phyloP scores from a whole-genome alignment of 1,139 yeast genomes.

The Debaryomyces fabryi region DNA sequence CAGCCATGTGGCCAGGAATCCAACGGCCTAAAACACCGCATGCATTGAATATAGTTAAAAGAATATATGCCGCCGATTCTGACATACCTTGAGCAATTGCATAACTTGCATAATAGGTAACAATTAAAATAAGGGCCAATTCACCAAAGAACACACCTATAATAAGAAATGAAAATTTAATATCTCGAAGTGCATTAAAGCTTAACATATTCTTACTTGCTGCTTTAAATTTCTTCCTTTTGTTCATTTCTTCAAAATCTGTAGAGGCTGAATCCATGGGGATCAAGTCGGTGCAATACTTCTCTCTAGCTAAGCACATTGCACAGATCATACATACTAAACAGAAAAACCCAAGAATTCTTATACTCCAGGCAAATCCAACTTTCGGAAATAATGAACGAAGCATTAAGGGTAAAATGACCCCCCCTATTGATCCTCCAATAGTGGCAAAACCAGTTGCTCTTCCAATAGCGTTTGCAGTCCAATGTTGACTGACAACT shows the following conservation, averaged over 20 bases:
- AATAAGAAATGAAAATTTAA: slow-evolving; percentile 30
- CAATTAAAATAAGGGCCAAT: slow-evolving; percentile 52
- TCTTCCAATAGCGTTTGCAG: slow-evolving; percentile 33
- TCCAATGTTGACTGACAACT: slow-evolving; percentile 42
- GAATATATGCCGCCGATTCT: slow-evolving; percentile 51
- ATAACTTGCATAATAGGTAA: slow-evolving; percentile 59
- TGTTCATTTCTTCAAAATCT: slow-evolving; percentile 7
- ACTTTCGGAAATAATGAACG: slow-evolving; percentile 31
- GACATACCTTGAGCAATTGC: slow-evolving; percentile 56
- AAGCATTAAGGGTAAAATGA: slow-evolving; percentile 37
- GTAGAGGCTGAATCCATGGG: slow-evolving; percentile 6
- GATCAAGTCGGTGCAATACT: slow-evolving; percentile 8
- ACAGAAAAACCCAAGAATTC: slow-evolving; percentile 37
- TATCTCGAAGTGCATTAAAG: slow-evolving; percentile 27
- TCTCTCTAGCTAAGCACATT: slow-evolving; percentile 13
- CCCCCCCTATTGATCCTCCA: slow-evolving; percentile 46
- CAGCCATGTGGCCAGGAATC: slow-evolving; percentile 60
- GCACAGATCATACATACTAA: slow-evolving; percentile 28
- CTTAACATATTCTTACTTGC: slow-evolving; percentile 24
- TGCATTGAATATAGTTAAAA: slow-evolving; percentile 60
- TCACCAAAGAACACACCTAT: slow-evolving; percentile 52
- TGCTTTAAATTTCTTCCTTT: slow-evolving; percentile 8
- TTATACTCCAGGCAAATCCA: slow-evolving; percentile 40
- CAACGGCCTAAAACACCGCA: slow-evolving; percentile 62
- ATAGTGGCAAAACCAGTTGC: slow-evolving; percentile 42